Evolutionary conservation across 129 eudicot genomes (phyloP), one percentile per base, ranked within the genome.

Genomic region (Pseudognaphalium luteoalbum): DNA sequence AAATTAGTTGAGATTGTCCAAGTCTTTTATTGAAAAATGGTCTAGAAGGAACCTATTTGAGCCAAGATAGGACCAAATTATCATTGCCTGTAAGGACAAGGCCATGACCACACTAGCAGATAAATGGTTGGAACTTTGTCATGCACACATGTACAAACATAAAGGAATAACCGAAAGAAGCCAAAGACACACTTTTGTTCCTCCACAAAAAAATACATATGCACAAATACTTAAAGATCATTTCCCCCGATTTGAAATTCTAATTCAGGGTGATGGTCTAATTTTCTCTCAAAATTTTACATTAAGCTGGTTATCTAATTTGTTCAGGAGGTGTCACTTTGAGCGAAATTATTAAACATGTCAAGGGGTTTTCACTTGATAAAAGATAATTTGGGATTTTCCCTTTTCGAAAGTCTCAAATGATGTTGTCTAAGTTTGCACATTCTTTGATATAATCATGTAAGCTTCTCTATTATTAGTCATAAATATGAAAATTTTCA

Each of bases 381-480:
- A 28, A 51, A 47, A 25, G 32, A 0, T 52, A 66, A 70, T 37
- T 57, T 11, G 50, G 44, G 47, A 68, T 19, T 67, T 68, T 5
- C 62, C 44, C 44, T 70, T 64, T 20, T 70, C 56, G 37, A 58
- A 67, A 74, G 37, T 68, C 52, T 5, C 7, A 56, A 41, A 72
- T 65, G 50, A 42, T 68, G 33, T 52, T 35, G 74, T 25, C 5
- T n/a, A 39, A 74, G 61, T 12, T 66, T 32, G 8, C 68, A 3
- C 62, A 20, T 44, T 28, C 58, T 52, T 28, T 42, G 62, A 77
- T 21, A 71, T 4, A 21, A 8, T 44, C 64, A 58, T 33, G 41
- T 66, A 47, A 47, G 15, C 44, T 70, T 60, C 52, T 47, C 52
- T 21, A 41, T 41, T 61, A 41, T 16, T 44, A 20, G 72, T 76